Base-by-base conservation (phyloP, 495 filamentous ascomycete species). In the Talaromyces borbonicus region DNA sequence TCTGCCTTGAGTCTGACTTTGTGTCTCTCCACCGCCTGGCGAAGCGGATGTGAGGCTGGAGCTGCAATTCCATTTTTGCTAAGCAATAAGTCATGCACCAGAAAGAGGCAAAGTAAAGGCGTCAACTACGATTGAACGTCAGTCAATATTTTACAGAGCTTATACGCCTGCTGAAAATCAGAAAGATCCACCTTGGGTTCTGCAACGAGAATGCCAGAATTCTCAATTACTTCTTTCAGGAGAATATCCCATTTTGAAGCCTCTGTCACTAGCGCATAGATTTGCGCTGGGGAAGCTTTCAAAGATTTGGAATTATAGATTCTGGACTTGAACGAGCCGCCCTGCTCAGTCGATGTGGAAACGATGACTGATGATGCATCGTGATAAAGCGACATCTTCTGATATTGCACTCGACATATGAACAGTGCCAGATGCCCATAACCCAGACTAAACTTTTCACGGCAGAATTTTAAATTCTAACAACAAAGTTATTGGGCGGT, bases 341-440 rank as follows among this genome's bases (percentile, higher is more conserved):
- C 77, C 9, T 70, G 58, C 11, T 76, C 75, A n/a, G 66, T 52
- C 0, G 80, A 63, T 14, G 74, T 74, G 1, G 46, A 33, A 2
- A 76, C 75, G 40, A 98, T 66, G 31, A 95, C 65, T 7, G 72
- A 65, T 3, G 85, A 87, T 19, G 88, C 83, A 64, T 98, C 92
- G 60, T 92, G 83, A 65, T 98, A 98, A 49, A 98, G 85, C 38
- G 90, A 95, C 92, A 98, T 93, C 24, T 22, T 38, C 18, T 6
- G 19, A 12, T 38, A n/a, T n/a, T n/a, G n/a, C n/a, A n/a, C n/a
- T n/a, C n/a, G n/a, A n/a, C n/a, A n/a, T n/a, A n/a, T n/a, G n/a
- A n/a, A n/a, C n/a, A n/a, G n/a, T n/a, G n/a, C n/a, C n/a, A n/a
- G n/a, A n/a, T n/a, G n/a, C n/a, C n/a, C n/a, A n/a, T n/a, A n/a